Evolutionary conservation across 495 filamentous ascomycete genomes (phyloP).

Genomic region (Penicillium silybi): DNA sequence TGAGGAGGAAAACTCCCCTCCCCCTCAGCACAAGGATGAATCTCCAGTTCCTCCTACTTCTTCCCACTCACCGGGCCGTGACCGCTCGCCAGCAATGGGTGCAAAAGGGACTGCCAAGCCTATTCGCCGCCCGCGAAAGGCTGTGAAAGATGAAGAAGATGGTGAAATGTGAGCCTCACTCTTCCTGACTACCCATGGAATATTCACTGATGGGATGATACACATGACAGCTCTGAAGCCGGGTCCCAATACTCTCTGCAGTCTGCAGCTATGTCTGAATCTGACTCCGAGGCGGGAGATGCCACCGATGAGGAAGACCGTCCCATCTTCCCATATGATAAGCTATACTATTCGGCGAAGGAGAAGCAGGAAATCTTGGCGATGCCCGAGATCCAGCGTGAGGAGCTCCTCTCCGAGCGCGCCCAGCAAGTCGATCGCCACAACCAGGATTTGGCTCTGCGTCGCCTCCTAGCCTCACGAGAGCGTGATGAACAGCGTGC

Average conservation of each 20-base stretch:
- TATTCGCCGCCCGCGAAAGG: constrained; percentile 40
- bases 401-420: constrained; percentile 84
- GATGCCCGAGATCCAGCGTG: constrained; percentile 85
- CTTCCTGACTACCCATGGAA: not conserved
- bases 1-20: constrained; percentile 51
- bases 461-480: constrained; percentile 67
- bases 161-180: constrained; percentile 72
- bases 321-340: constrained; percentile 80
- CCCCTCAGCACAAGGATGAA: constrained; percentile 27
- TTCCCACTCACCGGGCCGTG: constrained; percentile 30
- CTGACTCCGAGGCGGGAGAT: constrained; percentile 54
- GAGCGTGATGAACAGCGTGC: constrained; percentile 56
- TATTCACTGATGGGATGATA: constrained; percentile 1
- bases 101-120: constrained; percentile 48
- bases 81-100: constrained; percentile 33
- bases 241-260: constrained; percentile 72
- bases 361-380: constrained; percentile 82
- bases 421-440: constrained; percentile 74
- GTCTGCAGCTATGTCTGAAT: constrained; percentile 85
- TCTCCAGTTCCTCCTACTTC: constrained; percentile 37
- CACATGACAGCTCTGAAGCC: constrained; percentile 49
- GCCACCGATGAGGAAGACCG: constrained; percentile 49
- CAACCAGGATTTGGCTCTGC: constrained; percentile 79
- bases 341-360: constrained; percentile 70
- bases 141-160: constrained; percentile 66